Conservation (phyloP, 148 eudicot species). For the Arctostaphylos glauca region DNA sequence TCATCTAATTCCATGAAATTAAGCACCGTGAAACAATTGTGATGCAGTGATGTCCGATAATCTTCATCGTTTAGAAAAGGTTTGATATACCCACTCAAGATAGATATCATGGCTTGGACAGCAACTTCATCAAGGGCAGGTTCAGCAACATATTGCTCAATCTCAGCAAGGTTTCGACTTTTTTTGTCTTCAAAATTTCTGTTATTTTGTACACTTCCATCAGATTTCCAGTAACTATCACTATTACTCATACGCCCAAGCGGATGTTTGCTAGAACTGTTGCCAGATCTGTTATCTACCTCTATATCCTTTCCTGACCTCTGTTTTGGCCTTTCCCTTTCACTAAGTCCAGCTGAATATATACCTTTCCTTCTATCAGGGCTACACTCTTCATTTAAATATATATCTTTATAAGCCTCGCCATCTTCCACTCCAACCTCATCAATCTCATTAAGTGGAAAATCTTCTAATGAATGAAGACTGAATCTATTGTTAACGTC, state of each 20-base stretch:
- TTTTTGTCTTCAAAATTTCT: slow-evolving; percentile 21
- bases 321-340: slow-evolving; percentile 12
- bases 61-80: slow-evolving; percentile 36
- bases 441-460: slow-evolving; percentile 18
- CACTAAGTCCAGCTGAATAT: slow-evolving; percentile 9
- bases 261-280: slow-evolving; percentile 13
- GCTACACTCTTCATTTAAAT: slow-evolving; percentile 30
- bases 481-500: slow-evolving; percentile 14
- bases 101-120: slow-evolving; percentile 43
- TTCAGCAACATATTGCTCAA: slow-evolving; percentile 22
- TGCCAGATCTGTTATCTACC: slow-evolving; percentile 11
- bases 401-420: slow-evolving; percentile 25
- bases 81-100: slow-evolving; percentile 37
- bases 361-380: slow-evolving; percentile 17
- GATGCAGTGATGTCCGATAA: slow-evolving; percentile 37
- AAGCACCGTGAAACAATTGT: slow-evolving; percentile 38
- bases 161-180: slow-evolving; percentile 15
- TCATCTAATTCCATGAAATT: slow-evolving; percentile 32
- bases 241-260: slow-evolving; percentile 3
- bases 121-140: slow-evolving; percentile 50
- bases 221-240: slow-evolving; percentile 16
- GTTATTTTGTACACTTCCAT: slow-evolving; percentile 2
- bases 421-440: slow-evolving; percentile 25
- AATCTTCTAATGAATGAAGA: slow-evolving; percentile 10
- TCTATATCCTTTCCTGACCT: slow-evolving; percentile 21